Evolutionary conservation across 176 grass and related monocot species (phyloP).

Genomic region (Oryza glumipatula): DNA sequence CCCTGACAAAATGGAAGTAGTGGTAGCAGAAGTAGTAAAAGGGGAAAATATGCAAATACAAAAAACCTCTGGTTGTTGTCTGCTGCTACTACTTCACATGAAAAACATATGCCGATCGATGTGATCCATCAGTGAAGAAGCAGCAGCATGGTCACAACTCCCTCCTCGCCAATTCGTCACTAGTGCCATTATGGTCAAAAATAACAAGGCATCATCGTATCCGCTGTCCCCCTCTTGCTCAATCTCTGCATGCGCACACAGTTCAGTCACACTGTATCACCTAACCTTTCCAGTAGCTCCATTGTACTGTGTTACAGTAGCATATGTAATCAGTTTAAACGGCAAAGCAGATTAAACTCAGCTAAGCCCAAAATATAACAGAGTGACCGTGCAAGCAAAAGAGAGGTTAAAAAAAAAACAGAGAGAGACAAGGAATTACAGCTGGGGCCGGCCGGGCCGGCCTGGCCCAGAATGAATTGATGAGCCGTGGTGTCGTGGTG

Average conservation of each 20-base stretch:
- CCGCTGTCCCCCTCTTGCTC: not conserved
- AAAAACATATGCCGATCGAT: not conserved
- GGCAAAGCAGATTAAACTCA: not conserved
- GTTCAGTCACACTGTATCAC: not conserved
- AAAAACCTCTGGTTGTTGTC: not conserved
- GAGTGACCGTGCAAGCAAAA: not conserved
- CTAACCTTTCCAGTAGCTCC: not conserved
- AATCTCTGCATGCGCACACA: not conserved
- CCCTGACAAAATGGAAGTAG: not conserved
- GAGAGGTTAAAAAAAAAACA: not conserved
- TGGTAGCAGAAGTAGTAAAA: not conserved
- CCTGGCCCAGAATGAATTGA: slow-evolving; percentile 36
- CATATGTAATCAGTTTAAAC: not conserved
- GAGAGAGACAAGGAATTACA: not conserved
- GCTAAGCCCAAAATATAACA: not conserved
- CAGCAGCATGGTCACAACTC: not conserved
- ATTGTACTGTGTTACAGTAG: not conserved
- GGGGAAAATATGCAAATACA: not conserved
- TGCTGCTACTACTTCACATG: not conserved
- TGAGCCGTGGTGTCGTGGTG: slow-evolving; percentile 40
- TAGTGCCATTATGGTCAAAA: not conserved
- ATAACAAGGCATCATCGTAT: not conserved
- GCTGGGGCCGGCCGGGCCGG: not conserved
- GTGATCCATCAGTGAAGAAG: not conserved
- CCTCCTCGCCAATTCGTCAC: not conserved